Evolutionary conservation across 495 filamentous ascomycete genomes (phyloP).

Genomic region (Penicillium fimorum): DNA sequence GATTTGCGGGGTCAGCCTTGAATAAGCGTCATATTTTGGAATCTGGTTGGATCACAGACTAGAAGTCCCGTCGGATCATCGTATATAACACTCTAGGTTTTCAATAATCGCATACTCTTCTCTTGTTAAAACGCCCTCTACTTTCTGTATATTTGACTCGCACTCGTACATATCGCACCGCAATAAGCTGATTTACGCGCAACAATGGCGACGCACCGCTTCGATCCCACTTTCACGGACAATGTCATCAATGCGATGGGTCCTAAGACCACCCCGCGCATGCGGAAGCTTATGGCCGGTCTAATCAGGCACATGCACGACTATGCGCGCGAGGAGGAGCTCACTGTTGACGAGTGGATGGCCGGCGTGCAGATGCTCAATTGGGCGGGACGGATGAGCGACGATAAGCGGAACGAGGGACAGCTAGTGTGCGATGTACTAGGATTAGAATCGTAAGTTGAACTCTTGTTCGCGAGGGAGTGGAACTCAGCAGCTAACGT

Average conservation of each 20-base stretch:
- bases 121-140: background rate
- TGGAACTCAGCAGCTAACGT: background rate
- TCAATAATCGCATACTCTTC: background rate
- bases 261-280: conserved; percentile 59
- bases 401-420: conserved; percentile 69
- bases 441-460: conserved; percentile 61
- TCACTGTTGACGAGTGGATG: conserved; percentile 51
- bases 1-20: conserved; percentile 25
- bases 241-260: conserved; percentile 70
- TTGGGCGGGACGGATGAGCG: conserved; percentile 68
- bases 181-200: background rate
- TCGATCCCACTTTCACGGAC: conserved; percentile 64
- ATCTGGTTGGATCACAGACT: conserved; percentile 1
- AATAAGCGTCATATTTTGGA: conserved; percentile 25
- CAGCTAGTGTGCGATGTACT: conserved; percentile 70
- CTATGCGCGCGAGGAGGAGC: conserved; percentile 49
- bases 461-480: conserved; percentile 4
- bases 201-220: conserved; percentile 40
- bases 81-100: conserved; percentile 5
- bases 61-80: conserved; percentile 19
- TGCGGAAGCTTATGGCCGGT: conserved; percentile 42
- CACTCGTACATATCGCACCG: background rate
- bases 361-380: conserved; percentile 59
- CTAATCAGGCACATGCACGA: conserved; percentile 48
- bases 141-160: background rate